A percentile compares a stretch with the other conserved stretches of the same genome.
phyloP scores from a whole-genome alignment of 192 early-diverging fungal species.

The Dissophora ornata region DNA sequence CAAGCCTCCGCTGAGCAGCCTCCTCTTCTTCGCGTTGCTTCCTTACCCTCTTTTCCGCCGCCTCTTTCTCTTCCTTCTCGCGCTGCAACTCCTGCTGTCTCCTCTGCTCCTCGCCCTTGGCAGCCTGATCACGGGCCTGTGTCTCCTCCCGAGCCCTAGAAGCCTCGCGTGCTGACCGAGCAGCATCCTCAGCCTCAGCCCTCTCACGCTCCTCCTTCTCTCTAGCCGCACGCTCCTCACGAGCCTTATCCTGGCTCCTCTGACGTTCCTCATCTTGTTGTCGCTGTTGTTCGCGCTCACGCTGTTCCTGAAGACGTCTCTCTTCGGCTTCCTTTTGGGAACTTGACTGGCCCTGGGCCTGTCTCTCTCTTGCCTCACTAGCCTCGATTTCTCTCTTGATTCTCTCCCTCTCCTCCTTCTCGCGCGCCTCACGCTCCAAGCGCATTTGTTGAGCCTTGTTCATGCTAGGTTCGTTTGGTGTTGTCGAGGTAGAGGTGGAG shows the following conservation, averaged over 20 bases:
- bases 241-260: slow-evolving; percentile 36
- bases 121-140: slow-evolving; percentile 25
- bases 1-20: background rate
- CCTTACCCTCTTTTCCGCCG: background rate
- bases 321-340: slow-evolving; percentile 45
- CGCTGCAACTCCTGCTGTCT: slow-evolving; percentile 11
- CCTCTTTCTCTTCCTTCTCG: slow-evolving; percentile 17
- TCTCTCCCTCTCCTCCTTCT: slow-evolving; percentile 53
- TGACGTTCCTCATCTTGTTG: slow-evolving; percentile 34
- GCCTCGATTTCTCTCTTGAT: slow-evolving; percentile 34
- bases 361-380: slow-evolving; percentile 33
- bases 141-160: slow-evolving; percentile 14
- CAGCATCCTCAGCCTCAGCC: slow-evolving; percentile 34
- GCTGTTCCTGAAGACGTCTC: slow-evolving; percentile 47
- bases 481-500: background rate
- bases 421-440: slow-evolving; percentile 43
- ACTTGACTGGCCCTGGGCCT: slow-evolving; percentile 3
- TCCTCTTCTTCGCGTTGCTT: slow-evolving; percentile 8
- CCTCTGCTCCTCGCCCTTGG: slow-evolving; percentile 14
- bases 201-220: slow-evolving; percentile 57
- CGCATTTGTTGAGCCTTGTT: slow-evolving; percentile 54
- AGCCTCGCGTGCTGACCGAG: slow-evolving; percentile 36
- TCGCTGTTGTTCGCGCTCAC: slow-evolving; percentile 33
- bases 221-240: slow-evolving; percentile 55
- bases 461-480: slow-evolving; percentile 19